phyloP scores from a whole-genome alignment of 768 basidiomycete genomes.

The Tricholoma hemisulphureum region DNA sequence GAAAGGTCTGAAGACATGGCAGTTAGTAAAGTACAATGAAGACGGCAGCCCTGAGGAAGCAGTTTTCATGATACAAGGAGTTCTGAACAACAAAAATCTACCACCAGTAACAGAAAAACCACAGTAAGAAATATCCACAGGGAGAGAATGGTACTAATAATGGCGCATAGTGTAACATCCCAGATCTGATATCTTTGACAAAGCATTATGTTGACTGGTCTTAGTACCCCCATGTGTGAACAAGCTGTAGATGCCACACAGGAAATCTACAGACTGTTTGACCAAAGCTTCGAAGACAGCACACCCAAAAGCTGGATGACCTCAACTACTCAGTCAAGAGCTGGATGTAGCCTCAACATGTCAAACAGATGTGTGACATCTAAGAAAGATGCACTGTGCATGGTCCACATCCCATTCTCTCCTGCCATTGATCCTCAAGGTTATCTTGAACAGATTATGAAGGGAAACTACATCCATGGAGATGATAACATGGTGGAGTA shows the following conservation, averaged over 20 bases:
- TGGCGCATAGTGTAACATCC: too few relatives aligned
- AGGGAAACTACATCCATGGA: constrained; percentile 3
- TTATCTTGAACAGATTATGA: constrained; percentile 5
- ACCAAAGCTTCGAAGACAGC: background rate
- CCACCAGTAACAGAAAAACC: background rate
- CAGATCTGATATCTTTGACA: background rate
- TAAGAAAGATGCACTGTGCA: background rate
- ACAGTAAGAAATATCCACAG: too few relatives aligned
- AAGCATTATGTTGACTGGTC: background rate
- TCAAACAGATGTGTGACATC: constrained; percentile 14
- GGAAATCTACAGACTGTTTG: constrained; percentile 6
- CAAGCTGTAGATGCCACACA: background rate
- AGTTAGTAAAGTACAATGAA: background rate
- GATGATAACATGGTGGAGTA: constrained; percentile 16
- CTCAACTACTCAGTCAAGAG: background rate
- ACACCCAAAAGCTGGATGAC: background rate
- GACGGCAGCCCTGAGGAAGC: background rate
- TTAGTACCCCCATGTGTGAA: constrained; percentile 2
- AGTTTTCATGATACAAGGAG: background rate
- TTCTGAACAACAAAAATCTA: background rate
- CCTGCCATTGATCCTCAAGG: constrained; percentile 10
- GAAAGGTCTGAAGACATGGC: background rate
- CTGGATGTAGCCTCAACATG: background rate
- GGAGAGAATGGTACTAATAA: too few relatives aligned
- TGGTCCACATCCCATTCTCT: constrained; percentile 3